Percentiles rank a stretch among this genome's conserved stretches.
These are phyloP conservation scores for Bombardia bombarda DNA, from an alignment of 495 filamentous ascomycete species.

Conservation along the genomic window DNA sequence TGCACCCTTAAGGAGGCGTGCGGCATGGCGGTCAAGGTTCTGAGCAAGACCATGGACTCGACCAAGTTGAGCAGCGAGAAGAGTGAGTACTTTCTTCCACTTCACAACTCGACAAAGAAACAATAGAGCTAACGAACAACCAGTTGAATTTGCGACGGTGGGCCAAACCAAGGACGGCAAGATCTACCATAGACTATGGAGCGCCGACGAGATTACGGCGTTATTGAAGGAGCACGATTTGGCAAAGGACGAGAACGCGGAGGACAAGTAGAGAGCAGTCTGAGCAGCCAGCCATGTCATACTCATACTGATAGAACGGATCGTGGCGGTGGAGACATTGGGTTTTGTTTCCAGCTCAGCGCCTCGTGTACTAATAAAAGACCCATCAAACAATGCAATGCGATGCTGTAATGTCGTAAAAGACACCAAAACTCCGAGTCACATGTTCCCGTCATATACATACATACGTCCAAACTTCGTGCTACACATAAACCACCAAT, in stretches of 20 bases:
- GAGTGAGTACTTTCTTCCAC: constrained; percentile 46
- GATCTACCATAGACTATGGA: constrained; percentile 97
- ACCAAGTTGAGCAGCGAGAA: constrained; percentile 98
- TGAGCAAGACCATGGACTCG: constrained; percentile 99
- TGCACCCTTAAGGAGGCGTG: constrained; percentile 93
- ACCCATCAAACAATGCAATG: not conserved
- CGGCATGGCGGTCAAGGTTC: constrained; percentile 93
- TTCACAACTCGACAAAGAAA: not conserved
- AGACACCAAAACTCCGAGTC: no score
- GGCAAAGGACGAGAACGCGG: constrained; percentile 76
- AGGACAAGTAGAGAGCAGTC: constrained; percentile 46
- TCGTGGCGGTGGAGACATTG: constrained; percentile 1
- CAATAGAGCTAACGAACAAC: constrained; percentile 9
- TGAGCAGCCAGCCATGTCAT: no score
- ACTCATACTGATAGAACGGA: no score
- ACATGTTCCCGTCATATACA: no score
- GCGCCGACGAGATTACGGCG: constrained; percentile 89
- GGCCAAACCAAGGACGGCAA: constrained; percentile 90
- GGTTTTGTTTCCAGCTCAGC: constrained; percentile 16
- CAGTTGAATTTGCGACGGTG: constrained; percentile 98
- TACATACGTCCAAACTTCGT: no score
- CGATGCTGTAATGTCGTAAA: not conserved
- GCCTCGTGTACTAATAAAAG: constrained; percentile 22
- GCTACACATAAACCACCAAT: no score
- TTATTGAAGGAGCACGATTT: constrained; percentile 91